These are phyloP conservation scores for Tulasnella sp. DNA, from an alignment of 768 basidiomycete species.

Conservation along the genomic window DNA sequence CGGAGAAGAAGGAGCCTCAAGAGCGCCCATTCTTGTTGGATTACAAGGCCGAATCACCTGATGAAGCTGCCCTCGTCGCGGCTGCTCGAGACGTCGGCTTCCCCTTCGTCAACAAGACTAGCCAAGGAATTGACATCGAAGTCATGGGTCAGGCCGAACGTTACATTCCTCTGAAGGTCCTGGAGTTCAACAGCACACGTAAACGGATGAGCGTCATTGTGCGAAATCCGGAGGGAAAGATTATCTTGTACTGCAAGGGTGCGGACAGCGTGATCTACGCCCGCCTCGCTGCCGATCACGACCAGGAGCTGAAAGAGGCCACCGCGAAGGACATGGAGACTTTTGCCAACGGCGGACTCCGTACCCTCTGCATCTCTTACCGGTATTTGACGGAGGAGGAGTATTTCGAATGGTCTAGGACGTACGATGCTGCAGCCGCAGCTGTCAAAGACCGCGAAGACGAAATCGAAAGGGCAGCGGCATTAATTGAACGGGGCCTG, in stretches of 20 bases:
- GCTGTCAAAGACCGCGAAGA: slow-evolving; percentile 79
- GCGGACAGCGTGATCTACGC: slow-evolving; percentile 94
- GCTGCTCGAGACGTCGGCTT: slow-evolving; percentile 93
- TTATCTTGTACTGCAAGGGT: slow-evolving; percentile 92
- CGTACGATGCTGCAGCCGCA: slow-evolving; percentile 78
- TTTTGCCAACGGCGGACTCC: slow-evolving; percentile 88
- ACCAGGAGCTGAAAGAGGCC: slow-evolving; percentile 64
- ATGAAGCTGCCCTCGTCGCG: slow-evolving; percentile 90
- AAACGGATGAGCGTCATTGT: slow-evolving; percentile 95
- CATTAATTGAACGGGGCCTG: slow-evolving; percentile 75
- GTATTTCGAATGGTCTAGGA: slow-evolving; percentile 72
- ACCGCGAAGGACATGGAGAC: slow-evolving; percentile 86
- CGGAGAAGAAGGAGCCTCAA: slow-evolving; percentile 66
- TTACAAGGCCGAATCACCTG: slow-evolving; percentile 96
- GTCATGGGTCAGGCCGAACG: slow-evolving; percentile 85
- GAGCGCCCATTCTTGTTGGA: slow-evolving; percentile 60
- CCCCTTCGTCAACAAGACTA: slow-evolving; percentile 74
- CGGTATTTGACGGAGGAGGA: slow-evolving; percentile 76
- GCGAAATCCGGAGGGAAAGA: slow-evolving; percentile 74
- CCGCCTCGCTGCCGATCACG: slow-evolving; percentile 73
- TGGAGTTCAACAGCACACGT: slow-evolving; percentile 92
- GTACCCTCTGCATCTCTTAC: slow-evolving; percentile 88
- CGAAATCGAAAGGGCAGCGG: slow-evolving; percentile 84
- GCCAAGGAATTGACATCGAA: slow-evolving; percentile 78
- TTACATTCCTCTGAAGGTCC: slow-evolving; percentile 69